Conservation (phyloP, 2,329 filamentous ascomycete genomes). For the Pseudogymnoascus sp. region DNA sequence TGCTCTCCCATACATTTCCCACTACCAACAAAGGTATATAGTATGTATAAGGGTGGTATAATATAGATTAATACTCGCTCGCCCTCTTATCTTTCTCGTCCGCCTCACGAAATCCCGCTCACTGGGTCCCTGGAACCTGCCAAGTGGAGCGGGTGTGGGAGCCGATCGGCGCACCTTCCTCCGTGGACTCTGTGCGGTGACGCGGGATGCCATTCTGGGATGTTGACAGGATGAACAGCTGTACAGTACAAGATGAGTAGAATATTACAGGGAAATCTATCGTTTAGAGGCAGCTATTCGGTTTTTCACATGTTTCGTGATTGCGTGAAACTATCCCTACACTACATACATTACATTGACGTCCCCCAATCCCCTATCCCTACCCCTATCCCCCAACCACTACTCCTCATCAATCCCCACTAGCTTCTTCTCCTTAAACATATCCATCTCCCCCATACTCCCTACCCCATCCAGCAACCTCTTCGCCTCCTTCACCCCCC, state of each 20-base stretch:
- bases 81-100: background rate
- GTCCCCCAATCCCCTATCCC: background rate
- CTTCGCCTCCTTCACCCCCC: slow-evolving; percentile 11
- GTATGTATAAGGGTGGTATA: background rate
- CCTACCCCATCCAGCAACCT: background rate
- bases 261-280: background rate
- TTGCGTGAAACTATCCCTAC: background rate
- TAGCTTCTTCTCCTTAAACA: background rate
- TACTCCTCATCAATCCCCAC: background rate
- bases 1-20: background rate
- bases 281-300: background rate
- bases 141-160: background rate
- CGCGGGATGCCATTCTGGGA: background rate
- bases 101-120: background rate
- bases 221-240: background rate
- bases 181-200: background rate
- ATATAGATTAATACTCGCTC: background rate
- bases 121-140: background rate
- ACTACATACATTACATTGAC: background rate
- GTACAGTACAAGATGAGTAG: background rate
- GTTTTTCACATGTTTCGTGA: background rate
- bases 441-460: background rate
- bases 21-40: background rate
- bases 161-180: background rate
- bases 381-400: background rate